These are phyloP conservation scores for Rossbeevera mucosa DNA, from an alignment of 768 basidiomycete genomes.

Conservation along the genomic window DNA sequence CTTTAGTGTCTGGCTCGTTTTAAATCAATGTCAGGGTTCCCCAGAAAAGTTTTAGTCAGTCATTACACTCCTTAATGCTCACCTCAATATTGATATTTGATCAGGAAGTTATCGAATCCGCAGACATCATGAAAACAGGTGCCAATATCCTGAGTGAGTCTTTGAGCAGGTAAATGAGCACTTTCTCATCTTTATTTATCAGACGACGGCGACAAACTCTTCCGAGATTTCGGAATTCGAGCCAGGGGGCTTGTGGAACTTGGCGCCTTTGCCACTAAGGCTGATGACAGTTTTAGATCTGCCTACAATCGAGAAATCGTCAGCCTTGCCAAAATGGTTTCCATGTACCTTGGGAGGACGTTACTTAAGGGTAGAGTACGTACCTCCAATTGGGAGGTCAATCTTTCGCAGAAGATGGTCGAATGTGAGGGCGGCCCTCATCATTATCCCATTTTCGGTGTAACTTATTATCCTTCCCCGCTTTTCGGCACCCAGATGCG, in stretches of 20 bases:
- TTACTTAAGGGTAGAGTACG: slow-evolving; percentile 45
- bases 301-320: slow-evolving; percentile 38
- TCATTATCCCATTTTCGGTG: neutral
- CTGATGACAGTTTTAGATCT: slow-evolving; percentile 34
- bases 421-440: slow-evolving; percentile 27
- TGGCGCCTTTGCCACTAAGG: slow-evolving; percentile 37
- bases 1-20: neutral
- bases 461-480: neutral
- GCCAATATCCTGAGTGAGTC: slow-evolving; percentile 45
- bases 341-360: slow-evolving; percentile 35
- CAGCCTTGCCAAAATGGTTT: slow-evolving; percentile 40
- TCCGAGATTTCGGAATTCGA: slow-evolving; percentile 42
- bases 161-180: neutral
- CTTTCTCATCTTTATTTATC: neutral
- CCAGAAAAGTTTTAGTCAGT: slow-evolving; percentile 38
- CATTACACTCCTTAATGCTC: neutral
- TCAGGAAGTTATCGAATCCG: slow-evolving; percentile 44
- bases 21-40: slow-evolving; percentile 35
- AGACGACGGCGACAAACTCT: slow-evolving; percentile 50
- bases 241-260: slow-evolving; percentile 43
- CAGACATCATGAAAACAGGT: slow-evolving; percentile 40
- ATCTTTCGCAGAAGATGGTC: slow-evolving; percentile 35
- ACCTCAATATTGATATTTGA: neutral
- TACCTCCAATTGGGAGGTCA: slow-evolving; percentile 42
- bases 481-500: slow-evolving; percentile 34